Base-by-base conservation (phyloP, 305 asterid species). In the Petunia hybrid region DNA sequence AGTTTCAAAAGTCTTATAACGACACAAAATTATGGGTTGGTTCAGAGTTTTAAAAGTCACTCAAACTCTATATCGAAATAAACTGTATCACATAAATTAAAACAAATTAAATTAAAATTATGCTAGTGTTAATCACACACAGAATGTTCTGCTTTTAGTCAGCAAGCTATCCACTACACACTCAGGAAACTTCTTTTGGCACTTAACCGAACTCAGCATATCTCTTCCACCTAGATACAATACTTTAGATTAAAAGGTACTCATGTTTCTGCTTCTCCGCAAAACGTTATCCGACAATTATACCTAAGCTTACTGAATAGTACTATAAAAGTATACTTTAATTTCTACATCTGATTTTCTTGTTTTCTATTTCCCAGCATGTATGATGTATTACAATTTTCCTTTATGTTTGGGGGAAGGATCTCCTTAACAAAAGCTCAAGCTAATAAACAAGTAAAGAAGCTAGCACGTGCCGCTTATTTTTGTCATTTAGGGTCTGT, bases 161-260 rank as follows among this genome's bases (percentile, higher is more conserved):
- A 71, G 78, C 31, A 48, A 48, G 35, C 31, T 3, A 48, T 71
- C 76, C n/a, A 12, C 63, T 51, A 73, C 46, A 73, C 63, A 48
- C 31, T 35, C 22, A 13, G 7, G 35, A 61, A 12, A 13, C 51
- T 73, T 48, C 35, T 73, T 71, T 48, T 12, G 35, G 13, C 51
- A 45, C 12, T 46, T 22, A 45, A 73, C 63, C 78, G 51, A 73
- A 73, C 63, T 12, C 62, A 36, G 62, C 78, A 73, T 22, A 22
- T 22, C 31, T 22, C 78, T 48, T 48, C 35, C 51, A 73, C 1
- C 13, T 46, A 70, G 76, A 2, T 1, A 60, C 16, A 22, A 1
- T 22, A 22, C 31, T 22, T 56, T 51, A 35, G 14, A 73, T 73
- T 73, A 51, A 73, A 1, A 35, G 62, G 63, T 73, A 51, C 22